Percentiles rank a stretch among this genome's conserved stretches.
Conservation (phyloP, 2,329 filamentous ascomycete species). For the Diaporthe vexans region DNA sequence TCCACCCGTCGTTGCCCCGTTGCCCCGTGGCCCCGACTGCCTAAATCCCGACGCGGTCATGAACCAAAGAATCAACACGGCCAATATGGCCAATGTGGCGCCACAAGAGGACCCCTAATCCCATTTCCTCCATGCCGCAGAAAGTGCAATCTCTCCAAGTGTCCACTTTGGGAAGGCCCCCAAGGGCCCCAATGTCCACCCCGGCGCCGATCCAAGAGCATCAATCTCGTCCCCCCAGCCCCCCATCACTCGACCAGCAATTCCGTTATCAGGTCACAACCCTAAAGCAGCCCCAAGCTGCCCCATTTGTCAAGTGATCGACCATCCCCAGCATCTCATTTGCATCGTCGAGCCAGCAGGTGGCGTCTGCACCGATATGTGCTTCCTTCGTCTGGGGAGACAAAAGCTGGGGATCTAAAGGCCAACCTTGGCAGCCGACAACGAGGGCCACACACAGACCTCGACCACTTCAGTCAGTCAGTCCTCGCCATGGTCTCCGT, state of each 20-base stretch:
- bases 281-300: not conserved
- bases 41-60: slow-evolving; percentile 24
- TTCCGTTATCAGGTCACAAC: slow-evolving; percentile 15
- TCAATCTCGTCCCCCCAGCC: not conserved
- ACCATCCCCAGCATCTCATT: slow-evolving; percentile 27
- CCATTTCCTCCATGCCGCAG: slow-evolving; percentile 19
- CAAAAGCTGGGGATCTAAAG: slow-evolving; percentile 24
- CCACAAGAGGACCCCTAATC: slow-evolving; percentile 35
- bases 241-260: not conserved
- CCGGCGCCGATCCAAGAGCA: slow-evolving; percentile 16
- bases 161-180: slow-evolving; percentile 28
- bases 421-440: slow-evolving; percentile 8
- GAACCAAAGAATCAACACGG: slow-evolving; percentile 28
- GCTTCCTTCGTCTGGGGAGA: slow-evolving; percentile 28
- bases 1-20: slow-evolving; percentile 1
- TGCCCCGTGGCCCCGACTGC: slow-evolving; percentile 12
- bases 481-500: not conserved
- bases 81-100: slow-evolving; percentile 31
- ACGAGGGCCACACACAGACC: slow-evolving; percentile 20
- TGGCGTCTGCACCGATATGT: slow-evolving; percentile 28
- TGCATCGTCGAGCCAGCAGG: slow-evolving; percentile 23
- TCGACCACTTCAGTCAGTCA: not conserved
- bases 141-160: slow-evolving; percentile 25
- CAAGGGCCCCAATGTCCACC: slow-evolving; percentile 25
- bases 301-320: slow-evolving; percentile 28